These are phyloP conservation scores for Articulospora tetracladia DNA, from an alignment of 495 filamentous ascomycete genomes.

Conservation along the genomic window DNA sequence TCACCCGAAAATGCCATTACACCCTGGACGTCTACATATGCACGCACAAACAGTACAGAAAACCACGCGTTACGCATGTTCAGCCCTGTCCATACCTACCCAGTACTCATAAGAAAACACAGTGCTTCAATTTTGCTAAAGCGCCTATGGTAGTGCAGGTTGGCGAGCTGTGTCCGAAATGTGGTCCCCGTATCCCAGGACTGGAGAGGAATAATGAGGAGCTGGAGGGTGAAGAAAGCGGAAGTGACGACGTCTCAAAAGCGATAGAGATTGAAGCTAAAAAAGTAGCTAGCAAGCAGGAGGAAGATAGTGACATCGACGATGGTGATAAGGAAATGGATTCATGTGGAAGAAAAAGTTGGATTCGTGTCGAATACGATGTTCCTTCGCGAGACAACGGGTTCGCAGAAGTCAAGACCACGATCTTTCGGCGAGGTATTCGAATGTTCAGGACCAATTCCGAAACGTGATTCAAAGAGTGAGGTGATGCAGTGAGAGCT, in stretches of 20 bases:
- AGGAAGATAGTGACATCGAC: no score
- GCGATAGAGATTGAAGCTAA: no score
- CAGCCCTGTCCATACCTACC: not conserved
- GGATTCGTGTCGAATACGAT: not conserved
- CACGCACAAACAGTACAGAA: not conserved
- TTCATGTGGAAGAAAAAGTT: not conserved
- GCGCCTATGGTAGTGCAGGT: not conserved
- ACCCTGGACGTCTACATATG: not conserved
- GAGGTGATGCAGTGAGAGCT: no score
- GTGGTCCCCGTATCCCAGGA: not conserved
- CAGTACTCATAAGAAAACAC: not conserved
- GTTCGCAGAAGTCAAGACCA: no score
- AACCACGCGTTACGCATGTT: not conserved
- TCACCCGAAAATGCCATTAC: not conserved
- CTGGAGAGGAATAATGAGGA: not conserved
- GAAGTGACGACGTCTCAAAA: no score
- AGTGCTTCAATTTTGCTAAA: not conserved
- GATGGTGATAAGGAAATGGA: no score
- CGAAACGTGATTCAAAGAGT: no score
- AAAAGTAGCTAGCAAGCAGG: no score
- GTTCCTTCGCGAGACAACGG: not conserved
- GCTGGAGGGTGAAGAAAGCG: not conserved
- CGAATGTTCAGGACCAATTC: no score
- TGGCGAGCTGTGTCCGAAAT: not conserved
- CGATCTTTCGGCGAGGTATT: no score